Percentiles rank a stretch among this genome's conserved stretches.
phyloP scores from a whole-genome alignment of 352 stramenopile genomes.

The Pilasporangium apinafurcum region DNA sequence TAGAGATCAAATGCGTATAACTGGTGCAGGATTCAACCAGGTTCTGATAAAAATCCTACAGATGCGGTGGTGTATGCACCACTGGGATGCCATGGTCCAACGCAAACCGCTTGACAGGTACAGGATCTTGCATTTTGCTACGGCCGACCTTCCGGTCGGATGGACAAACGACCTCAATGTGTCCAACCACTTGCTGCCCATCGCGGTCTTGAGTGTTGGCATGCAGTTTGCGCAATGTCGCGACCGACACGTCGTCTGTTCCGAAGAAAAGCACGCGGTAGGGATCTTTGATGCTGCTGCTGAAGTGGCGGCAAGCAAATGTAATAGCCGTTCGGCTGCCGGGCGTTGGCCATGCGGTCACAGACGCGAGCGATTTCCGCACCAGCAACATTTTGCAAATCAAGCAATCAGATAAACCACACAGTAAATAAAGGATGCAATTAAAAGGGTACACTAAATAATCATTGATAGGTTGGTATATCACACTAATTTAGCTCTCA shows the following conservation, averaged over 20 bases:
- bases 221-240: constrained; percentile 64
- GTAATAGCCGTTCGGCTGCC: too few relatives aligned
- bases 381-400: background rate
- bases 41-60: constrained; percentile 18
- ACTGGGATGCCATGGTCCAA: constrained; percentile 46
- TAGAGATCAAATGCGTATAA: background rate
- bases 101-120: constrained; percentile 75
- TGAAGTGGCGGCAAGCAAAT: constrained; percentile 1
- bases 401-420: too few relatives aligned
- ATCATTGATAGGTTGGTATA: too few relatives aligned
- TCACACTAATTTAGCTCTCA: too few relatives aligned
- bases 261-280: constrained; percentile 83
- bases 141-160: constrained; percentile 73
- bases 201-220: constrained; percentile 37
- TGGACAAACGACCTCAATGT: constrained; percentile 68
- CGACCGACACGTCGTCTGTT: constrained; percentile 78
- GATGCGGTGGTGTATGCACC: constrained; percentile 54
- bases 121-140: constrained; percentile 46
- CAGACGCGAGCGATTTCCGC: background rate
- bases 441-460: too few relatives aligned
- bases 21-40: background rate
- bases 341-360: background rate
- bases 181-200: constrained; percentile 17
- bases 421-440: too few relatives aligned
- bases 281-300: too few relatives aligned